Base-by-base conservation (phyloP, 2,329 filamentous ascomycete genomes). In the Bimuria novae-zelandiae region DNA sequence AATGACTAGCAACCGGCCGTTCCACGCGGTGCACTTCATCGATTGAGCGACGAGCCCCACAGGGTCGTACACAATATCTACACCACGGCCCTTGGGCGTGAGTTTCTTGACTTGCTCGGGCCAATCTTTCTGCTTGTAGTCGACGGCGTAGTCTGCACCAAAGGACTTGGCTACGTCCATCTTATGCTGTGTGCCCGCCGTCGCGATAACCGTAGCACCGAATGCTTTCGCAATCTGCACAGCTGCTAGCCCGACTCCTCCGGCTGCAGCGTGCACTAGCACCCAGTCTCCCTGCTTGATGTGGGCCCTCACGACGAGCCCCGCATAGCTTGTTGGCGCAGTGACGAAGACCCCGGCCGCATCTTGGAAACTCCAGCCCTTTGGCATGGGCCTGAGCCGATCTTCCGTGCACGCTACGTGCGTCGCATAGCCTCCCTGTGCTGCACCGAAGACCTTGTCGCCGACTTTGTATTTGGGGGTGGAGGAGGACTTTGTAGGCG, bases 61-160 rank as follows among this genome's bases (percentile, higher is more conserved):
- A 11, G 93, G 92, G 73, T 97, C 93, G 77, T 91, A 97, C 19
- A 97, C 92, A 46, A 97, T 90, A 74, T 97, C 92, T 16, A 96
- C 92, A 10, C 92, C 86, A 37, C 80, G 77, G 1, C 83, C 83
- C 57, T 85, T 84, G 0, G 89, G 90, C 4, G 89, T 93, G 53
- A 97, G 75, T 62, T 84, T 85, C 77, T 89, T 89, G 42, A 97
- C 91, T 55, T 85, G 74, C 57, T 85, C 79, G 2, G 84, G 81
- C 84, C 84, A 87, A 49, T 80, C 77, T 2, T 79, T 70, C 57
- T 88, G 80, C 16, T 81, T 81, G 75, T 97, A 97, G 73, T 93
- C 85, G 54, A 97, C 74, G 2, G 84, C 84, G 71, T 93, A 85
- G 75, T 97, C 92, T 2, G 93, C 93, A 23, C 93, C 93, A 62